A percentile compares a stretch with the other conserved stretches of the same genome.
Conservation (phyloP, 108 stramenopile genomes). For the Discostella stelligeroides region DNA sequence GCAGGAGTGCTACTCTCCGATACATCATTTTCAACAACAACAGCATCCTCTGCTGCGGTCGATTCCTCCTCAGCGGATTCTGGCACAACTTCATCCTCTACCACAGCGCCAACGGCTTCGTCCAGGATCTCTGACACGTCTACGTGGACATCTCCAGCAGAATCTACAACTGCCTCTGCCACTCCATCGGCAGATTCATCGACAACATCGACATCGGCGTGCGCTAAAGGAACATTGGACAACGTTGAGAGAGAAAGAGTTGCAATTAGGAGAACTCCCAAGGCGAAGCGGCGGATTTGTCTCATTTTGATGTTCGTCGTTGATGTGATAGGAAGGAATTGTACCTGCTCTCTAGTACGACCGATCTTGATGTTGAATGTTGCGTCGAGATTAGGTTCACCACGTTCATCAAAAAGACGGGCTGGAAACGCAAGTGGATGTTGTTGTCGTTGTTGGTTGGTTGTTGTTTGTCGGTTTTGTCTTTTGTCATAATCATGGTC, state of each 20-base stretch:
- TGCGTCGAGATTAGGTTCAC: background rate
- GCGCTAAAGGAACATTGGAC: conserved; percentile 20
- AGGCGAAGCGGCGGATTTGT: conserved; percentile 23
- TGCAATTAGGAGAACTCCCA: conserved; percentile 31
- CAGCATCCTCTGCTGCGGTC: background rate
- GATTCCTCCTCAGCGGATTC: background rate
- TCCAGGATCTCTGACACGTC: conserved; percentile 10
- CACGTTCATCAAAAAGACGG: no score
- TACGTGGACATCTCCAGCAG: conserved; percentile 28
- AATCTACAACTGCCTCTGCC: conserved; percentile 30
- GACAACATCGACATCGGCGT: conserved; percentile 18
- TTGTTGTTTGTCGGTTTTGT: no score
- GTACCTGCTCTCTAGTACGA: no score
- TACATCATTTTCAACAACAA: background rate
- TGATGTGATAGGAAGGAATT: no score
- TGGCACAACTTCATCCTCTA: conserved; percentile 11
- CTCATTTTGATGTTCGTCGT: conserved; percentile 1
- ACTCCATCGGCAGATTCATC: conserved; percentile 3
- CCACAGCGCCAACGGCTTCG: background rate
- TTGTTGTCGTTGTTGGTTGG: background rate
- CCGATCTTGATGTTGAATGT: background rate
- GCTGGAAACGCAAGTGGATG: no score
- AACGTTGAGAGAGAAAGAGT: conserved; percentile 28
- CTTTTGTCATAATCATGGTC: no score
- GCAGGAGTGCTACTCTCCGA: background rate